phyloP scores from a whole-genome alignment of 176 grass and related monocot species.

The Saccharum officinarum region DNA sequence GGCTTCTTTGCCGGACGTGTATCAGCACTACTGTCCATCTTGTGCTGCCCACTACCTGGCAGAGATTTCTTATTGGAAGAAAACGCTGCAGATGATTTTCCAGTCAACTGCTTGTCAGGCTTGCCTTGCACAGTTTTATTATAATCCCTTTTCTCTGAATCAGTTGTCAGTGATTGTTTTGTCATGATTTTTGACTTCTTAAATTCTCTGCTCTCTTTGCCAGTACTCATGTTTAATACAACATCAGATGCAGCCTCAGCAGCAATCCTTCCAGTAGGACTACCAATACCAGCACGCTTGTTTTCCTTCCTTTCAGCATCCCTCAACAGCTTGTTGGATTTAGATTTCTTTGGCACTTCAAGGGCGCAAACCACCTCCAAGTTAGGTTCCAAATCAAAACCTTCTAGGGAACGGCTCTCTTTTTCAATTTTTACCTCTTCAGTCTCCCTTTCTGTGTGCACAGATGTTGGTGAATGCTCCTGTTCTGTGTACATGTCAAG shows the following conservation, averaged over 20 bases:
- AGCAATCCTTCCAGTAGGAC: constrained; percentile 32
- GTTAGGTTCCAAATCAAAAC: constrained; percentile 36
- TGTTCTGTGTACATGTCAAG: constrained; percentile 22
- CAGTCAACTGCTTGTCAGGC: constrained; percentile 35
- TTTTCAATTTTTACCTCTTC: constrained; percentile 43
- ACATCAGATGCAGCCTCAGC: constrained; percentile 19
- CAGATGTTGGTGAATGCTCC: constrained; percentile 24
- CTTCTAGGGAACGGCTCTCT: constrained; percentile 28
- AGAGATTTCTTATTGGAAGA: constrained; percentile 43
- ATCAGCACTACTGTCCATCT: constrained; percentile 38
- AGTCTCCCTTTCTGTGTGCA: constrained; percentile 25
- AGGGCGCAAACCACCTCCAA: constrained; percentile 39
- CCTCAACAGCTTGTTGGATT: constrained; percentile 40
- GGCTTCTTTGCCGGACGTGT: constrained; percentile 46
- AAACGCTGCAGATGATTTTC: constrained; percentile 41
- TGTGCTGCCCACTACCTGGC: constrained; percentile 43
- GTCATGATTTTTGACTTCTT: constrained; percentile 42
- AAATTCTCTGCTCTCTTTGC: constrained; percentile 41
- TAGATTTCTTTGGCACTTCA: constrained; percentile 43
- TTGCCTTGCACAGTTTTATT: constrained; percentile 31
- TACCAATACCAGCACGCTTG: constrained; percentile 19
- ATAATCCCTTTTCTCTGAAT: constrained; percentile 44
- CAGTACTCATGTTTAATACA: constrained; percentile 31
- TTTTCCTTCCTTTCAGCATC: constrained; percentile 51
- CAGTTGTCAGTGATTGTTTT: constrained; percentile 47